Evolutionary conservation across 768 basidiomycete species (phyloP), one percentile per base, ranked within the genome.

Genomic region (Coprinopsis strossmayeri): DNA sequence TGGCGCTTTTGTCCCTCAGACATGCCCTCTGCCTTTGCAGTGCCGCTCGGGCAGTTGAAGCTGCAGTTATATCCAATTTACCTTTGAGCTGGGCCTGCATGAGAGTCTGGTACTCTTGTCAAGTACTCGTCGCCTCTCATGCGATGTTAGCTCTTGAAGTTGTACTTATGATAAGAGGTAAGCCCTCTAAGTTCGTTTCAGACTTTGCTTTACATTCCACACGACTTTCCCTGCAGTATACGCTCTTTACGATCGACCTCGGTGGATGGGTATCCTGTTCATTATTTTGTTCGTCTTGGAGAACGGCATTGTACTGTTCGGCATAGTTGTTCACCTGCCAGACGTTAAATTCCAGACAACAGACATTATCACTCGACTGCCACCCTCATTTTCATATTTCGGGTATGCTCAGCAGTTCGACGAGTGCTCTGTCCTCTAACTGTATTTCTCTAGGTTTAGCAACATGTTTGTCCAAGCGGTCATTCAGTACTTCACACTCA

Each of bases 161-260:
- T 21, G 59, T 65, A n/a, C 53, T 67, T 44, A 62, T 65, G 61
- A 52, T 53, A 25, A 52, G 65, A 59, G 65, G 65, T 61, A 26
- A 50, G 57, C n/a, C n/a, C n/a, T n/a, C n/a, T n/a, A n/a, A n/a
- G n/a, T n/a, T 15, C 23, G n/a, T 24, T 7, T 26, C 18, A n/a
- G 15, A 17, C 34, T 23, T 13, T 40, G 24, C 21, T 27, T 23
- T n/a, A 47, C 35, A n/a, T 5, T 34, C n/a, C 43, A n/a, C n/a
- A 4, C n/a, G 20, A 21, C 18, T 42, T 26, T 13, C 17, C 1
- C 12, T 50, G 17, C 34, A 66, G 62, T 65, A 10, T 65, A 65
- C 48, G 65, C 65, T 5, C 52, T 66, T 2, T 66, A 65, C 42
- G 58, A 59, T 49, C 55, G 55, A 45, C 55, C 45, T 32, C 50